phyloP scores from a whole-genome alignment of 2,329 filamentous ascomycete genomes.

The Clarireedia sp. region DNA sequence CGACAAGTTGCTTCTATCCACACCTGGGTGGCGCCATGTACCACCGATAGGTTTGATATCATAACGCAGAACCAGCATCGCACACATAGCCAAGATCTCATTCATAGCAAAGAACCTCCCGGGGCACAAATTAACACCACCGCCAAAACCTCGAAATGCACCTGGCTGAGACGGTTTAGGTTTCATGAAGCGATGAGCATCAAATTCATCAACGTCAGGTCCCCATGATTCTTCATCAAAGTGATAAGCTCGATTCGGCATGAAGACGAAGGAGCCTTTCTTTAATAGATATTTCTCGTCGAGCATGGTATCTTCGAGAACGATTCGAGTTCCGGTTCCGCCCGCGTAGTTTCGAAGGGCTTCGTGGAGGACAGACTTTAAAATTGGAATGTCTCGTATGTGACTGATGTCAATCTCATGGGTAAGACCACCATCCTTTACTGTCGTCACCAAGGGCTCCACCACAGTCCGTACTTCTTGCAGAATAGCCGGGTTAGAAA shows the following conservation, averaged over 20 bases:
- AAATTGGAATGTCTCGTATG: neutral
- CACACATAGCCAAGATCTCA: neutral
- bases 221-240: neutral
- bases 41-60: neutral
- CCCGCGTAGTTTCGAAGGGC: neutral
- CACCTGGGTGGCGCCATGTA: neutral
- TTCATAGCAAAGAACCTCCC: constrained; percentile 1
- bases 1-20: neutral
- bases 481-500: neutral
- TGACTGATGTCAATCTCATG: neutral
- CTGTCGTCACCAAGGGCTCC: neutral
- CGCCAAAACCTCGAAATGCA: neutral
- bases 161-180: neutral
- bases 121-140: neutral
- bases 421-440: neutral
- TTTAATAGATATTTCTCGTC: neutral
- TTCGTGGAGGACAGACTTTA: neutral
- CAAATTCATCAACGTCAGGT: neutral
- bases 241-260: neutral
- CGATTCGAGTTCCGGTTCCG: neutral
- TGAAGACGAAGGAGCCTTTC: neutral
- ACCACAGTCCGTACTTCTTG: neutral
- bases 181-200: neutral
- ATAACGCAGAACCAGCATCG: neutral
- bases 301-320: neutral